Evolutionary conservation across 106 monocot species (phyloP), one percentile per base, ranked within the genome.

Genomic region (Allium fistulosum): DNA sequence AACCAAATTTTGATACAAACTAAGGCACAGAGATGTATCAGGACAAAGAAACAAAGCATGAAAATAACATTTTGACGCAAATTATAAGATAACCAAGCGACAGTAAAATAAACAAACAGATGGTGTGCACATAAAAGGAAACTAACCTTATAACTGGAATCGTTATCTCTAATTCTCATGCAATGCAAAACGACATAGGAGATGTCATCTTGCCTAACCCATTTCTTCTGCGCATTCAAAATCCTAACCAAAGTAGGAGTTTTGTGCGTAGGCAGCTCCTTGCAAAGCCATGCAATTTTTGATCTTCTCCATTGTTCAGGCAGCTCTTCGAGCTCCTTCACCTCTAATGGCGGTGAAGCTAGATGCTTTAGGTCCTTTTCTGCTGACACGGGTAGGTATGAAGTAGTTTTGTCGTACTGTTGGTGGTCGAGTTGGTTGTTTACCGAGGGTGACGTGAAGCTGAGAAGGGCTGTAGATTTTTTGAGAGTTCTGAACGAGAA

Each of bases 261-360:
- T 83, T 85, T 89, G 79, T 93, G 80, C 37, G 87, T 71, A 3
- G 99, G 99, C 9, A 99, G 74, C 77, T 99, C 90, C 78, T 93
- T 93, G 77, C 99, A 99, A 37, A 99, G 93, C 99, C 97, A 99
- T 5, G 90, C 99, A 48, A 99, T 83, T 76, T 72, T 90, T 6
- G 99, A 69, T 71, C 92, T 72, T 66, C 88, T 57, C 99, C 92
- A 99, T 72, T 93, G 99, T 81, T 99, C 99, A 4, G 99, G 90
- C 8, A 99, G 90, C 48, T 99, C 90, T 68, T 92, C 92, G 37
- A 99, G 82, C 62, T 90, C 84, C 58, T 65, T 82, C 60, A 93
- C 83, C 73, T 83, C 86, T 48, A 90, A 18, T 6, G 63, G 62
- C 15, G 88, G 82, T 10, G 88, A 79, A 6, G 77, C 8, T 11